phyloP scores from a whole-genome alignment of 169 alveolate species.

The Theileria sp. region DNA sequence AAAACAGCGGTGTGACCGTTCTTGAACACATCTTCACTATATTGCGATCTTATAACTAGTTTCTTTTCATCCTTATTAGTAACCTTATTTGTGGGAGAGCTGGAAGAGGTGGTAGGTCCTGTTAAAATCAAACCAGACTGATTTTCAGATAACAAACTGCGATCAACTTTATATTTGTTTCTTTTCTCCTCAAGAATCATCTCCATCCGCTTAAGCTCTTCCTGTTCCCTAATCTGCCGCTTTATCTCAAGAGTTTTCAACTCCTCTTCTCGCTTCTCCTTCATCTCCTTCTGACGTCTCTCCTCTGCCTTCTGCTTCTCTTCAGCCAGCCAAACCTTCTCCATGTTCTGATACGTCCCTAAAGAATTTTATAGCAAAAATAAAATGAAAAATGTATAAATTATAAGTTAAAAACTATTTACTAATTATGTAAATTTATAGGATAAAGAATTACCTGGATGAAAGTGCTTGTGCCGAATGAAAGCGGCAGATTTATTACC shows the following conservation, averaged over 20 bases:
- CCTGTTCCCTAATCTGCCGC: conserved; percentile 78
- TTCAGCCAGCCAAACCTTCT: conserved; percentile 95
- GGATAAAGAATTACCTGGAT: conserved; percentile 81
- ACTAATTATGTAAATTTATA: neutral
- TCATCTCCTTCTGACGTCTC: conserved; percentile 86
- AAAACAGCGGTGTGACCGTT: conserved; percentile 76
- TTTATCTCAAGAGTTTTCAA: conserved; percentile 87
- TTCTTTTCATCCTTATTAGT: conserved; percentile 33
- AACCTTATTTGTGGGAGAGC: conserved; percentile 1
- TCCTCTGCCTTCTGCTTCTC: conserved; percentile 88
- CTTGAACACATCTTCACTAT: conserved; percentile 72
- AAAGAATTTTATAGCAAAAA: conserved; percentile 46
- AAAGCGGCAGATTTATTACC: conserved; percentile 89
- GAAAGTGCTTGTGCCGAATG: conserved; percentile 90
- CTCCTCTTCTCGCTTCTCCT: conserved; percentile 93
- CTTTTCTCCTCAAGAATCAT: conserved; percentile 58
- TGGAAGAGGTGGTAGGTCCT: conserved; percentile 5
- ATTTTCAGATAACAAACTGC: neutral
- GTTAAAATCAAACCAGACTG: conserved; percentile 43
- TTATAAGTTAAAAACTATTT: conserved; percentile 1
- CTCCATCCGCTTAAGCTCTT: conserved; percentile 64
- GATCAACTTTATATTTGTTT: conserved; percentile 17
- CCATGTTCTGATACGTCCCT: conserved; percentile 88
- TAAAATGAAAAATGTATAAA: neutral
- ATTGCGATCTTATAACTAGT: conserved; percentile 68